phyloP scores from a whole-genome alignment of 1,284 basidiomycete genomes.

The Puccinia novopanici region DNA sequence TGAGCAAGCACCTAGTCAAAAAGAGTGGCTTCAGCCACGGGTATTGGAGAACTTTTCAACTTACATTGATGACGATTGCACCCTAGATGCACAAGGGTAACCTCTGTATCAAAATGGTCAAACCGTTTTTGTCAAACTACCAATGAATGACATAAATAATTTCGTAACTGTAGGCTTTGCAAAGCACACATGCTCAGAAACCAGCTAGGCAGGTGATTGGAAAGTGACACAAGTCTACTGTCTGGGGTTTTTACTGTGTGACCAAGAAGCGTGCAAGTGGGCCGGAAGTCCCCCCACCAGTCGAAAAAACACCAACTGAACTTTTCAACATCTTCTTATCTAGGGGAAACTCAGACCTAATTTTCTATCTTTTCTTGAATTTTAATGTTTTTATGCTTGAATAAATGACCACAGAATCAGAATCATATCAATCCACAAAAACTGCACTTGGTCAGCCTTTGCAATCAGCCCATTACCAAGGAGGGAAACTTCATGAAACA shows the following conservation, averaged over 20 bases:
- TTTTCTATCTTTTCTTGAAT: not conserved
- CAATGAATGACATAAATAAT: not conserved
- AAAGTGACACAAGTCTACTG: not conserved
- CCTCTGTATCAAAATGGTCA: not conserved
- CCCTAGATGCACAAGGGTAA: not conserved
- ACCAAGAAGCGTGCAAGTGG: not conserved
- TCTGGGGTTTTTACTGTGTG: not conserved
- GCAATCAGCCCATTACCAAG: constrained; percentile 71
- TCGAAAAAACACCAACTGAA: no score
- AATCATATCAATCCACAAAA: constrained; percentile 67
- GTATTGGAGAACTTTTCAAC: not conserved
- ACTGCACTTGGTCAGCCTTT: constrained; percentile 69
- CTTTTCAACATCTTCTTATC: no score
- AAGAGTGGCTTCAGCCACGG: not conserved
- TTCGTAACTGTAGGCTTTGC: not conserved
- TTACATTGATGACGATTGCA: not conserved
- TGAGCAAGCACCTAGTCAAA: no score
- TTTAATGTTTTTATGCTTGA: not conserved
- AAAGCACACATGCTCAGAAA: not conserved
- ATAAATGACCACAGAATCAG: constrained; percentile 61
- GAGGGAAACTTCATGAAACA: constrained; percentile 65
- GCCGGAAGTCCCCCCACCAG: not conserved
- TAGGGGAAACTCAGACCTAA: not conserved
- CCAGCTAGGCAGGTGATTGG: not conserved
- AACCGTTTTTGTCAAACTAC: not conserved